Evolutionary conservation across 495 filamentous ascomycete species (phyloP).

Genomic region (Tetracladium setigerum): DNA sequence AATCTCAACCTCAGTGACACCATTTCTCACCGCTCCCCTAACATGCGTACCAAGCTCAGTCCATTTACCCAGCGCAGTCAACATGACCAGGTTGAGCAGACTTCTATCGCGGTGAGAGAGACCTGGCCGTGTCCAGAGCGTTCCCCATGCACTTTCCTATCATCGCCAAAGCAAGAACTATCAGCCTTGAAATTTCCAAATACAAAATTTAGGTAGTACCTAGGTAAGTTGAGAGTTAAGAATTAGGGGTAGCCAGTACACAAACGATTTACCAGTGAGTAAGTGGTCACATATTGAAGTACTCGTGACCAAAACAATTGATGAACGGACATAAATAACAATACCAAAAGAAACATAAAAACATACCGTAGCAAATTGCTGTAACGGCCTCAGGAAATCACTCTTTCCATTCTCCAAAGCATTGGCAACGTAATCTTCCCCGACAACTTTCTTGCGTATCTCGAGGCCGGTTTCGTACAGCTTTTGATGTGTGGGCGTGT

Average conservation of each 20-base stretch:
- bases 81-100: constrained; percentile 44
- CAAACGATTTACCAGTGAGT: too few relatives aligned
- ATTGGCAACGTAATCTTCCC: constrained; percentile 17
- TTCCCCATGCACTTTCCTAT: constrained; percentile 39
- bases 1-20: constrained; percentile 41
- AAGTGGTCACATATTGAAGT: too few relatives aligned
- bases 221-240: neutral
- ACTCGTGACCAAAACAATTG: neutral
- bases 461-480: constrained; percentile 14
- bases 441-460: constrained; percentile 18
- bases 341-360: neutral
- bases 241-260: neutral
- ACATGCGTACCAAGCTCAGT: constrained; percentile 43
- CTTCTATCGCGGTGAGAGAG: constrained; percentile 37
- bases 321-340: neutral
- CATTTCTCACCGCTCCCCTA: constrained; percentile 41
- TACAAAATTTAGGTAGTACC: too few relatives aligned
- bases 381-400: constrained; percentile 20
- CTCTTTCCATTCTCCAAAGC: constrained; percentile 11
- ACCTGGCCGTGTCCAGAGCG: constrained; percentile 40
- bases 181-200: neutral
- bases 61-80: constrained; percentile 35
- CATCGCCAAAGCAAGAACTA: neutral
- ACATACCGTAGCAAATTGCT: constrained; percentile 21
- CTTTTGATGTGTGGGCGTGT: constrained; percentile 7